phyloP scores from a whole-genome alignment of 1,139 yeast species.

The Yamadazyma songkhlaensis region DNA sequence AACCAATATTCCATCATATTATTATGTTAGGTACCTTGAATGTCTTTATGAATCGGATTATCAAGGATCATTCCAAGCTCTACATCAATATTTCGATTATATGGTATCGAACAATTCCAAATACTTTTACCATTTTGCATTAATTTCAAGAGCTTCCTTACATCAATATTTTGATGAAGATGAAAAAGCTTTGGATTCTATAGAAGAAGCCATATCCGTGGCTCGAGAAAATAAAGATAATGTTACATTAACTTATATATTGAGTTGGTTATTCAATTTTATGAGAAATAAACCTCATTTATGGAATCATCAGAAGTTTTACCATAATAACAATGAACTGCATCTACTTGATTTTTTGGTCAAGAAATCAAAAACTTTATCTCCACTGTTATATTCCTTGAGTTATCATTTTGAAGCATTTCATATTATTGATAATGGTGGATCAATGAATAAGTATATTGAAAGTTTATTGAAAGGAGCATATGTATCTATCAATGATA shows the following conservation, averaged over 20 bases:
- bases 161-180: constrained; percentile 77
- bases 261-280: constrained; percentile 77
- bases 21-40: constrained; percentile 65
- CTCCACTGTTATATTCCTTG: constrained; percentile 52
- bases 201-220: constrained; percentile 83
- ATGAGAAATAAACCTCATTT: constrained; percentile 65
- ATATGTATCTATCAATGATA: constrained; percentile 48
- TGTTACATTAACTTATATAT: constrained; percentile 68
- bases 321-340: constrained; percentile 43
- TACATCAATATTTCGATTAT: constrained; percentile 85
- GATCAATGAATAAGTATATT: constrained; percentile 39
- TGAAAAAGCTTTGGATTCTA: constrained; percentile 72
- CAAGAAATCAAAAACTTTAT: constrained; percentile 51
- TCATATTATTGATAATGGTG: constrained; percentile 51
- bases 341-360: constrained; percentile 66
- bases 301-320: constrained; percentile 39
- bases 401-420: constrained; percentile 61
- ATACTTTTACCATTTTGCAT: constrained; percentile 76
- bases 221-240: constrained; percentile 85
- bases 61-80: constrained; percentile 66
- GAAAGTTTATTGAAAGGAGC: constrained; percentile 56
- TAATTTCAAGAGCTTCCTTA: constrained; percentile 72
- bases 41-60: constrained; percentile 62
- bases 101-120: constrained; percentile 70
- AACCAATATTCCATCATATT: constrained; percentile 55